These are phyloP conservation scores for Polyporus arcularius DNA, from an alignment of 768 basidiomycete species.

Conservation along the genomic window DNA sequence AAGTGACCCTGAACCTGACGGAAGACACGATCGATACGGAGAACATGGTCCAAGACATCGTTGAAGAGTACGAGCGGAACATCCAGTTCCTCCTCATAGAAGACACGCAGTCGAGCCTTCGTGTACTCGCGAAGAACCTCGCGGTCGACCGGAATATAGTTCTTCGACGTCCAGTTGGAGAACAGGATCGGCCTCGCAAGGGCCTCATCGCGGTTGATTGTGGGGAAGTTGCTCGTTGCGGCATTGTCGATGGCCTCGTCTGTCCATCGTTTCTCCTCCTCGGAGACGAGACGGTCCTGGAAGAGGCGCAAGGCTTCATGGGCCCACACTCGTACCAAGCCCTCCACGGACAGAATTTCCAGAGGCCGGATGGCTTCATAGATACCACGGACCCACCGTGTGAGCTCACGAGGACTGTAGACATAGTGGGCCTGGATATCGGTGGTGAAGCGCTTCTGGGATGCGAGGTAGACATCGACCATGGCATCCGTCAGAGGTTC, in stretches of 20 bases:
- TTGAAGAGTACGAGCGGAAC: slow-evolving; percentile 98
- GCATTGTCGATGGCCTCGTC: slow-evolving; percentile 86
- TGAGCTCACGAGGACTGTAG: slow-evolving; percentile 98
- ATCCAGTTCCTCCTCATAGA: slow-evolving; percentile 98
- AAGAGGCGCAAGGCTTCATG: slow-evolving; percentile 97
- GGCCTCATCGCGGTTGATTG: slow-evolving; percentile 85
- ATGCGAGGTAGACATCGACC: slow-evolving; percentile 94
- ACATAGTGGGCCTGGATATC: slow-evolving; percentile 99
- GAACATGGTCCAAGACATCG: slow-evolving; percentile 96
- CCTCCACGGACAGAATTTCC: slow-evolving; percentile 92
- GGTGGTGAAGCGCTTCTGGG: slow-evolving; percentile 92
- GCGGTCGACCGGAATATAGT: slow-evolving; percentile 94
- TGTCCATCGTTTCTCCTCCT: slow-evolving; percentile 93
- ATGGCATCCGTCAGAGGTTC: slow-evolving; percentile 96
- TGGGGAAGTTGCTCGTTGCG: slow-evolving; percentile 91
- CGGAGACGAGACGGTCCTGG: slow-evolving; percentile 93
- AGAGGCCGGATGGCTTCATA: slow-evolving; percentile 96
- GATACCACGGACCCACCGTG: slow-evolving; percentile 95
- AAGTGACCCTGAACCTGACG: slow-evolving; percentile 97
- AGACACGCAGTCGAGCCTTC: slow-evolving; percentile 94
- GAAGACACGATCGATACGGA: slow-evolving; percentile 98
- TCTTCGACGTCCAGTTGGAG: slow-evolving; percentile 98
- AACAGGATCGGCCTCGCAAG: slow-evolving; percentile 89
- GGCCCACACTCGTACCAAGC: slow-evolving; percentile 95
- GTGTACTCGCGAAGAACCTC: slow-evolving; percentile 94